Evolutionary conservation across 306 rosid species (phyloP), one percentile per base, ranked within the genome.

Genomic region (Pyrus communis): DNA sequence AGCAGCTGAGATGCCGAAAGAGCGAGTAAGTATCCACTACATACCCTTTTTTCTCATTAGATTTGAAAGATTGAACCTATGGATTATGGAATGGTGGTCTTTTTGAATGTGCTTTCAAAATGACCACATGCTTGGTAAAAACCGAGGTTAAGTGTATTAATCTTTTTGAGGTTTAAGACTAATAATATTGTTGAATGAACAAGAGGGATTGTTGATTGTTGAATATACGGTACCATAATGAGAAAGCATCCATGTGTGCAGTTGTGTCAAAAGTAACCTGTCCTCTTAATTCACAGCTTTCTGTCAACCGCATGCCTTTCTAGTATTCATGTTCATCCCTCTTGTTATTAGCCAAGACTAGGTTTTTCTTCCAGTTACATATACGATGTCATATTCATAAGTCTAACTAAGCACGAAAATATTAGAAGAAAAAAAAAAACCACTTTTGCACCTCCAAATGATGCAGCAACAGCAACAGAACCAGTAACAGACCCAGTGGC

Each of bases 1-100:
- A 68, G 89, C 87, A 71, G 85, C 92, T 87, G 84, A 59, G 71
- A 59, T 51, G 78, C 67, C 79, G 68, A 57, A 83, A 59, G 43
- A 75, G 71, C 21, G 40, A 70, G 76, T 79, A 71, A 79, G 67
- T 57, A 68, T 79, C 70, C 23, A 31, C 45, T 64, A 23, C 55
- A 46, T 51, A 30, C 38, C 46, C 3, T 19, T 52, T 63, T 40
- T 70, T 17, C 46, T 68, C 12, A n/a, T 73, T 23, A 35, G 22
- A 22, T 35, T 66, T 66, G 49, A 33, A 66, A 66, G 49, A 33
- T 66, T 19, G 46, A 35, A 33, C 10, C 70, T 66, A 33, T 66
- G 42, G 12, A 63, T 17, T 66, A 33, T 66, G 22, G n/a, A 63
- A 63, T 13, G 19, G 33, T 60, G 66, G 10, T 27, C 31, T 60